phyloP scores from a whole-genome alignment of 441 rosid species.

The Bruguiera hainesii region DNA sequence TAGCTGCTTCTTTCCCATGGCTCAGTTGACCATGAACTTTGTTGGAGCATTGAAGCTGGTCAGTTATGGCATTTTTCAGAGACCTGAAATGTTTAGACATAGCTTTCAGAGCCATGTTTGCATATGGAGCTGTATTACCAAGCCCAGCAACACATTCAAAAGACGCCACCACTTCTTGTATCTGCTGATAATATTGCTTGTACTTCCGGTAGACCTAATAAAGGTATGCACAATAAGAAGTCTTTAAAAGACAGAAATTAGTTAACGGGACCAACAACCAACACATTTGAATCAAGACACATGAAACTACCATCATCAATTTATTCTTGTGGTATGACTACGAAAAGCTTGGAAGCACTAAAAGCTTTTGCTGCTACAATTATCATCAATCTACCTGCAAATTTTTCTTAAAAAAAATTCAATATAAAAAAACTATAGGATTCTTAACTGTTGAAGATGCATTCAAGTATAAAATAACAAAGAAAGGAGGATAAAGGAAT shows the following conservation, averaged over 20 bases:
- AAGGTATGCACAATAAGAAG: not conserved
- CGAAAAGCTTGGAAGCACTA: too few relatives aligned
- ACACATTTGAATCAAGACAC: not conserved
- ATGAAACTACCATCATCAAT: not conserved
- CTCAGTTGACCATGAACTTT: constrained; percentile 28
- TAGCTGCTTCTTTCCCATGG: constrained; percentile 40
- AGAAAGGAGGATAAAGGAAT: too few relatives aligned
- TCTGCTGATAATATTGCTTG: constrained; percentile 73
- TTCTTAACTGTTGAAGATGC: too few relatives aligned
- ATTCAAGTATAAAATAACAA: too few relatives aligned
- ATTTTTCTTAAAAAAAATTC: too few relatives aligned
- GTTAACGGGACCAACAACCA: not conserved
- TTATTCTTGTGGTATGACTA: not conserved
- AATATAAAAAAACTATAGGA: too few relatives aligned
- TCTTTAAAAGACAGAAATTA: not conserved
- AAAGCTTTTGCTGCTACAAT: too few relatives aligned
- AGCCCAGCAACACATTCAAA: constrained; percentile 78
- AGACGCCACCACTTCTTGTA: constrained; percentile 64
- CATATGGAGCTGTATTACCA: constrained; percentile 73
- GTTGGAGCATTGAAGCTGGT: constrained; percentile 59
- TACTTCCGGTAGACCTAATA: constrained; percentile 67
- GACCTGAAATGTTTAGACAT: constrained; percentile 74
- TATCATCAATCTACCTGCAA: too few relatives aligned
- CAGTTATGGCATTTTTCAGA: constrained; percentile 66
- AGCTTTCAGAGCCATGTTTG: constrained; percentile 59